Evolutionary conservation across 192 early-diverging fungal genomes (phyloP), one percentile per base, ranked within the genome.

Genomic region (Coemansia sp.): DNA sequence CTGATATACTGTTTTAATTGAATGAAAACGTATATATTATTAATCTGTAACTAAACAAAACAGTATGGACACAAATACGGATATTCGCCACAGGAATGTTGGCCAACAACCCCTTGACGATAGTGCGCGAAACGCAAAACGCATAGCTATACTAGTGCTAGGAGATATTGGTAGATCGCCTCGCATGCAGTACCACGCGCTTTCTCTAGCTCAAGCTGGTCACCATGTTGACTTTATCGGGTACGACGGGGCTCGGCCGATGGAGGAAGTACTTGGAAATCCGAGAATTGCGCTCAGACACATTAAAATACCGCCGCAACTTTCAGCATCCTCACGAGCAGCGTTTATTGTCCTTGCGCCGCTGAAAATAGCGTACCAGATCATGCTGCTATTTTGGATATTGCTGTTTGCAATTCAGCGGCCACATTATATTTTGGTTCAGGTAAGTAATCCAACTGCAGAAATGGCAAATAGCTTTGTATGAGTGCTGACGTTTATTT

Each of bases 151-250:
- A 14, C 56, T 94, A 7, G 93, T 94, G 3, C 75, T 94, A 22
- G 93, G 92, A 4, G 93, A 94, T 57, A 86, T 94, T 70, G 91
- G 91, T 5, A 81, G 90, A 52, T 91, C 90, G 12, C 95, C 96
- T 11, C 87, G 95, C n/a, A 97, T 95, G 89, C 85, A 90, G 58
- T 88, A 93, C 63, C 96, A 98, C 73, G 92, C 93, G 39, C 63
- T 90, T 6, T 91, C 90, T 23, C 81, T 96, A 41, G 85, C 88
- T 5, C 63, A 76, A 35, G 79, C 76, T 3, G 90, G 90, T 1
- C 86, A 84, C 58, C 62, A 49, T n/a, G 93, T 97, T 14, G 86
- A 93, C 64, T 60, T 97, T 38, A 84, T 97, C 56, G 94, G 93
- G 9, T 97, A 95, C 67, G 65, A 69, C 5, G 93, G 88, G 76